Conservation (phyloP, 805 yeast species). For the Schwanniomyces sp. region DNA sequence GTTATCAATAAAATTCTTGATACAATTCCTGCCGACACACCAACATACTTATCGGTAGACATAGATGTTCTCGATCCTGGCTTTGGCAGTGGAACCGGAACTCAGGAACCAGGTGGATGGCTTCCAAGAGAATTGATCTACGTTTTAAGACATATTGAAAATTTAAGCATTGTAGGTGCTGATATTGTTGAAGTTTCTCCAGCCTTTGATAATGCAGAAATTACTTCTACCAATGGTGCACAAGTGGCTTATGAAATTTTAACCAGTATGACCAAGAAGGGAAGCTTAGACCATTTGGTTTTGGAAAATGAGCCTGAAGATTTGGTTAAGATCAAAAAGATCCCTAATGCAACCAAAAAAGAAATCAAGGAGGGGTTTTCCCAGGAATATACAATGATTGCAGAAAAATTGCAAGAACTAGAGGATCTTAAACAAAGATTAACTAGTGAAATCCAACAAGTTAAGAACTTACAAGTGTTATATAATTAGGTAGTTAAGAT, state of each 20-base stretch:
- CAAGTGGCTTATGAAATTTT: constrained; percentile 70
- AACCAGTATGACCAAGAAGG: constrained; percentile 73
- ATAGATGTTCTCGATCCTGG: constrained; percentile 64
- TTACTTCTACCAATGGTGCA: constrained; percentile 68
- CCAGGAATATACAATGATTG: neutral
- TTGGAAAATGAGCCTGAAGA: constrained; percentile 6
- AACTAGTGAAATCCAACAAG: constrained; percentile 8
- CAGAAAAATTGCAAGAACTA: constrained; percentile 12
- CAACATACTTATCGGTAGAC: constrained; percentile 79
- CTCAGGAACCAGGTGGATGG: constrained; percentile 61
- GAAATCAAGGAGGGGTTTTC: neutral
- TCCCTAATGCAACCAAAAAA: neutral
- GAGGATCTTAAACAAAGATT: constrained; percentile 12
- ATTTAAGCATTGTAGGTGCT: constrained; percentile 51
- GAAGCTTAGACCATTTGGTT: constrained; percentile 19
- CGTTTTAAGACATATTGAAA: constrained; percentile 45
- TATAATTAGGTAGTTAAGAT: neutral
- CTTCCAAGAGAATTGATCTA: constrained; percentile 54
- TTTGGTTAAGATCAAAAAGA: constrained; percentile 9
- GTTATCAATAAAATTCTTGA: constrained; percentile 54
- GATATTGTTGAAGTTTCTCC: constrained; percentile 65
- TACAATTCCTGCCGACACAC: constrained; percentile 59
- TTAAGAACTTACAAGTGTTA: constrained; percentile 2
- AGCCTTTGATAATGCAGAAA: constrained; percentile 61
- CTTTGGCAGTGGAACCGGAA: constrained; percentile 58